A percentile compares a stretch with the other conserved stretches of the same genome.
Evolutionary conservation across 352 stramenopile genomes (phyloP).

Genomic region (Phytophthora pluvialis): DNA sequence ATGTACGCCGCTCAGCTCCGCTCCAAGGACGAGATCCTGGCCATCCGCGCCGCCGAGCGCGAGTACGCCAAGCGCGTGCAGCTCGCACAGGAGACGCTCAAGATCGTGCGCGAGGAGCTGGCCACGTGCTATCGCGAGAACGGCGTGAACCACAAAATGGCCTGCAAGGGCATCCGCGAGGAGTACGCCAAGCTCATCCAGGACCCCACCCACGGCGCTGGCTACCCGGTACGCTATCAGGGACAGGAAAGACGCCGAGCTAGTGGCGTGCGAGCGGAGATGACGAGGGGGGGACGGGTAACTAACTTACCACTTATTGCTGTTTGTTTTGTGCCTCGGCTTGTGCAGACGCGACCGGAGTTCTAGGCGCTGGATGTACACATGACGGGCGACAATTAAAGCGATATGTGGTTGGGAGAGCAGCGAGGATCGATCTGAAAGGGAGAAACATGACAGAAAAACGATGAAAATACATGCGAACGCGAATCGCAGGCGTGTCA

Average conservation of each 20-base stretch:
- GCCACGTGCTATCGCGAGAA: conserved; percentile 90
- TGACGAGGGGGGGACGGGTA: not conserved
- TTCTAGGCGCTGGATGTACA: conserved; percentile 24
- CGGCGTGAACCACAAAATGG: conserved; percentile 90
- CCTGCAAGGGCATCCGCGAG: conserved; percentile 82
- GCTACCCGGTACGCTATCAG: conserved; percentile 54
- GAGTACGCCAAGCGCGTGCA: conserved; percentile 80
- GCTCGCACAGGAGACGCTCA: conserved; percentile 81
- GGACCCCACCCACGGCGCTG: conserved; percentile 80
- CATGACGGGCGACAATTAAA: conserved; percentile 24
- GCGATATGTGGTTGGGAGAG: conserved; percentile 23
- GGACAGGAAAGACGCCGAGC: not conserved
- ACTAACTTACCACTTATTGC: conserved; percentile 15
- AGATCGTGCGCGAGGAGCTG: conserved; percentile 87
- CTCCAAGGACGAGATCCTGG: conserved; percentile 86
- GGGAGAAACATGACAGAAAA: conserved; percentile 41
- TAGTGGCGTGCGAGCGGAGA: not conserved
- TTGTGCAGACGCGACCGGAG: conserved; percentile 41
- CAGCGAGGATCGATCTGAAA: conserved; percentile 20
- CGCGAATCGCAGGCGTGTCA: conserved; percentile 15
- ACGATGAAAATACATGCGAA: conserved; percentile 37
- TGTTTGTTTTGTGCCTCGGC: conserved; percentile 1
- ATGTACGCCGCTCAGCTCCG: conserved; percentile 80
- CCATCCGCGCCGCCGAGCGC: conserved; percentile 75
- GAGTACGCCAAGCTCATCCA: conserved; percentile 84